Percentiles rank a stretch among this genome's conserved stretches.
phyloP scores from a whole-genome alignment of 352 stramenopile species.

The Phytophthora nicotianae region DNA sequence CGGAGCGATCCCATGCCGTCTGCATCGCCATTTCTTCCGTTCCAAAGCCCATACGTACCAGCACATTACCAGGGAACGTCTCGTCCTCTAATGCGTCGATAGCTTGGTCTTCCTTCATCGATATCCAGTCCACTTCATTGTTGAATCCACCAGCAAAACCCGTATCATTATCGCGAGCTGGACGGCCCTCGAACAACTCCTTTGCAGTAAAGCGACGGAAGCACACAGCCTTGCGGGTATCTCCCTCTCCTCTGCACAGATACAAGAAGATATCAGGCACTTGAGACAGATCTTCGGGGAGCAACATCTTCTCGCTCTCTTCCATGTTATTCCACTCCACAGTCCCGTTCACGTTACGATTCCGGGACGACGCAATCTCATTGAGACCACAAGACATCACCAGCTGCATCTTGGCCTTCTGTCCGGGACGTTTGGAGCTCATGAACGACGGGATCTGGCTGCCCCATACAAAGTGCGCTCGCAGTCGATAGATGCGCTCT shows the following conservation, averaged over 20 bases:
- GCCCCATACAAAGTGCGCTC: constrained; percentile 75
- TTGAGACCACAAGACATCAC: constrained; percentile 70
- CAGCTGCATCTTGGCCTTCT: constrained; percentile 83
- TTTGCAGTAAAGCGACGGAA: constrained; percentile 83
- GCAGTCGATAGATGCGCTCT: constrained; percentile 70
- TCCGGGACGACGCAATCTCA: constrained; percentile 60
- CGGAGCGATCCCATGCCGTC: constrained; percentile 55
- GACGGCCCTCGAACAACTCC: constrained; percentile 61
- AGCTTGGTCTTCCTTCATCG: constrained; percentile 80
- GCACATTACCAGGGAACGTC: constrained; percentile 83
- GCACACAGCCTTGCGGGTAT: constrained; percentile 67
- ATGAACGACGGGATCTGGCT: constrained; percentile 79
- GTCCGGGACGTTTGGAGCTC: constrained; percentile 67
- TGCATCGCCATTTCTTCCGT: constrained; percentile 69
- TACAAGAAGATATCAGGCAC: constrained; percentile 92
- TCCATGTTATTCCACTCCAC: constrained; percentile 87
- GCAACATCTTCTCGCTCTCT: constrained; percentile 77
- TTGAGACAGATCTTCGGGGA: constrained; percentile 72
- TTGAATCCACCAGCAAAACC: constrained; percentile 49
- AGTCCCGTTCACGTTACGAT: constrained; percentile 76
- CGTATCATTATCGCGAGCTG: constrained; percentile 8
- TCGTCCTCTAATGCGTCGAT: constrained; percentile 81
- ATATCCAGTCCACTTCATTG: constrained; percentile 68
- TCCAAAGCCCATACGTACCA: constrained; percentile 81
- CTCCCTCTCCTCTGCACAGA: constrained; percentile 71